Evolutionary conservation across 192 early-diverging fungal genomes (phyloP).

Genomic region (Entophlyctis helioformis): DNA sequence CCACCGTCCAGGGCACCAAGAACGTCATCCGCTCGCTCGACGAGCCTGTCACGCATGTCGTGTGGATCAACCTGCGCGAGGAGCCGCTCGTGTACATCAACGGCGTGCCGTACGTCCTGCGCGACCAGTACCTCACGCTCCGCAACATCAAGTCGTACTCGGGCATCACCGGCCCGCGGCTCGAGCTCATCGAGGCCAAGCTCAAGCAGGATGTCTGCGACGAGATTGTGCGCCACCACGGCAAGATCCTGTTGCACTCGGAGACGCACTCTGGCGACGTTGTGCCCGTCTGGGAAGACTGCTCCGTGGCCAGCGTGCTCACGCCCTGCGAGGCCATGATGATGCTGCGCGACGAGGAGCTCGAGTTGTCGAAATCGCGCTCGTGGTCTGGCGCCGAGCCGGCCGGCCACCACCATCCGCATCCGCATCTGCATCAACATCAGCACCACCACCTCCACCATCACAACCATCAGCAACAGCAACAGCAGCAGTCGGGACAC

Average conservation of each 20-base stretch:
- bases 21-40: constrained; percentile 22
- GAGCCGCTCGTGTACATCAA: constrained; percentile 58
- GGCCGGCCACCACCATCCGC: no score
- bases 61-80: constrained; percentile 60
- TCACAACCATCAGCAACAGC: no score
- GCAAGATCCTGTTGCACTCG: constrained; percentile 38
- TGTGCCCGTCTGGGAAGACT: constrained; percentile 48
- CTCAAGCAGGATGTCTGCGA: constrained; percentile 42
- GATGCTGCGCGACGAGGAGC: constrained; percentile 18
- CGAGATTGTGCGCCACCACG: constrained; percentile 35
- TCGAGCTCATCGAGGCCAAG: constrained; percentile 40
- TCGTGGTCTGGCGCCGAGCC: no score
- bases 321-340: constrained; percentile 38
- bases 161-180: constrained; percentile 35
- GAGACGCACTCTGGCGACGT: constrained; percentile 33
- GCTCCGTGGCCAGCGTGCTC: constrained; percentile 29
- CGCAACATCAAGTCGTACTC: constrained; percentile 48
- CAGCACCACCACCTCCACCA: no score
- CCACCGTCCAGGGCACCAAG: constrained; percentile 42
- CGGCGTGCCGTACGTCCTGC: constrained; percentile 50
- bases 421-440: no score
- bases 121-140: constrained; percentile 42
- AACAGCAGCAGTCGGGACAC: no score
- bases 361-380: no score
- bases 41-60: constrained; percentile 6